Evolutionary conservation across 306 rosid species (phyloP).

Genomic region (Trifolium pratense): DNA sequence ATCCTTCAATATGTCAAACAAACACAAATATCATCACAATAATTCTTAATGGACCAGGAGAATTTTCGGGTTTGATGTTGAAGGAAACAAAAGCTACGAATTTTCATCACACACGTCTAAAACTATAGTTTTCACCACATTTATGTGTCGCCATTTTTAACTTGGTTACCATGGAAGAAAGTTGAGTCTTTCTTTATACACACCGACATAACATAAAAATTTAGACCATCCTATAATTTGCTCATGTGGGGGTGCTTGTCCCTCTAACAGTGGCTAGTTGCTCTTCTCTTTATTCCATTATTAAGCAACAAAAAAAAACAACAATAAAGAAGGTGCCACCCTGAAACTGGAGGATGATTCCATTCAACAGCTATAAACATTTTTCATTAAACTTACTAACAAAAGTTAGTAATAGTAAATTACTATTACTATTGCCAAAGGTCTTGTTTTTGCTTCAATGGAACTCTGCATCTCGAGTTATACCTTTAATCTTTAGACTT

Average conservation of each 20-base stretch:
- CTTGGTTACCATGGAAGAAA: no score
- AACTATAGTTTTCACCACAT: no score
- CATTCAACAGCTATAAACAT: constrained; percentile 26
- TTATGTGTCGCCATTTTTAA: no score
- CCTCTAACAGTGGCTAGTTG: background rate
- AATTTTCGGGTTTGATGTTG: no score
- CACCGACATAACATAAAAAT: background rate
- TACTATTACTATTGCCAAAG: background rate
- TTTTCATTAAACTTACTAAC: background rate
- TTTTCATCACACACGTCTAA: no score
- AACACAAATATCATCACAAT: background rate
- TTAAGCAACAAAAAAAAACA: background rate
- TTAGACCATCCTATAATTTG: background rate
- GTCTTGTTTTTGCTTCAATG: background rate
- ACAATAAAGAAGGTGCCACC: constrained; percentile 19
- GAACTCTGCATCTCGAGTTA: background rate
- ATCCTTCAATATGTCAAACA: no score
- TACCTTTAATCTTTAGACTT: background rate
- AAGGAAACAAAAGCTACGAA: no score
- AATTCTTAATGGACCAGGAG: background rate
- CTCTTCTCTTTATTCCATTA: background rate
- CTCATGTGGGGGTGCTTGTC: background rate
- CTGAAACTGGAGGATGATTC: constrained; percentile 9
- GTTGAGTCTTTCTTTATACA: no score
- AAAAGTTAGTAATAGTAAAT: background rate